A percentile compares a stretch with the other conserved stretches of the same genome.
Conservation (phyloP, 257 asterid genomes). For the Knoxia roxburghii region DNA sequence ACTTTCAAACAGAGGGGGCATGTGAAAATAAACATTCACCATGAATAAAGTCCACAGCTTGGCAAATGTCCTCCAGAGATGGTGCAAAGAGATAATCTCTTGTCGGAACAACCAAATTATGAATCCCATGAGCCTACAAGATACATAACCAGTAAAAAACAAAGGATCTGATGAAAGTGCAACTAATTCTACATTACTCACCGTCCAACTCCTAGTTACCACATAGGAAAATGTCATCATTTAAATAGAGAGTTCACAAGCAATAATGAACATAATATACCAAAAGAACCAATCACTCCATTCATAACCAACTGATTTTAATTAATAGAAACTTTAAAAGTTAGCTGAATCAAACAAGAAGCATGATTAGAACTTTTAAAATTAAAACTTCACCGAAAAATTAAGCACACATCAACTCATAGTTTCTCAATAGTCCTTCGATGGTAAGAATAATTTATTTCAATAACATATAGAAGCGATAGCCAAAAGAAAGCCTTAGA, state of each 20-base stretch:
- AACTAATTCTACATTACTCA: neutral
- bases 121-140: constrained; percentile 38
- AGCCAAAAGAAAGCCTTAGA: too few species aligned
- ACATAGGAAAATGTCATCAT: constrained; percentile 1
- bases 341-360: neutral
- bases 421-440: too few species aligned
- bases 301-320: neutral
- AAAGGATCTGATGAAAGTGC: neutral
- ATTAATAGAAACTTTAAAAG: neutral
- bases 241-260: neutral
- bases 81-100: constrained; percentile 51
- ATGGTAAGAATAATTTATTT: too few species aligned
- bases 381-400: neutral
- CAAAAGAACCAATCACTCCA: neutral
- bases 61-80: constrained; percentile 33
- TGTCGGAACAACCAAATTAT: constrained; percentile 43
- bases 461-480: too few species aligned
- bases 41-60: constrained; percentile 42
- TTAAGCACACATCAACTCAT: neutral
- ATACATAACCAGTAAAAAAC: constrained; percentile 1
- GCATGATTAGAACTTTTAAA: neutral
- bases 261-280: neutral
- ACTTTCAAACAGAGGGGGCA: too few species aligned
- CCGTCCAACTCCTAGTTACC: neutral
- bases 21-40: constrained; percentile 18